Conservation (phyloP, 495 filamentous ascomycete species). For the Penicillium desertorum region DNA sequence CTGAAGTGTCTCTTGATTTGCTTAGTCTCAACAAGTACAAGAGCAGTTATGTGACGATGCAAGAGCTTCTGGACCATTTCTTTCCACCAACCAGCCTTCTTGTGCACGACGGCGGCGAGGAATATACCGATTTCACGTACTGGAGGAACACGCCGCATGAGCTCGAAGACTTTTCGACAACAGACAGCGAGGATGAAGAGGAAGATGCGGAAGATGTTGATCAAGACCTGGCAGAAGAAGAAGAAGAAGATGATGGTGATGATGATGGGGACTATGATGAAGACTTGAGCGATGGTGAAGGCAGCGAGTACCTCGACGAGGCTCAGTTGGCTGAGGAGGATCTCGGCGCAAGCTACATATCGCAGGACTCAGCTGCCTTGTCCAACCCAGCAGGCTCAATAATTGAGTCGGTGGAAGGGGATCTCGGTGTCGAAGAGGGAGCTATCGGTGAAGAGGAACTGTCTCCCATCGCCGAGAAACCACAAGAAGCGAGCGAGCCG, state of each 20-base stretch:
- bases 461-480: constrained; percentile 6
- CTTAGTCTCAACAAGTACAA: constrained; percentile 91
- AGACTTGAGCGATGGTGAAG: constrained; percentile 41
- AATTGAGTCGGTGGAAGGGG: constrained; percentile 34
- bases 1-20: constrained; percentile 90
- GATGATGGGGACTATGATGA: constrained; percentile 42
- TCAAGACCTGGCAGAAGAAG: constrained; percentile 44
- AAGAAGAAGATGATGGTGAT: constrained; percentile 41
- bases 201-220: constrained; percentile 46
- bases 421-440: constrained; percentile 12
- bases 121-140: constrained; percentile 86
- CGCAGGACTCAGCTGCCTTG: constrained; percentile 52
- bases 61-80: constrained; percentile 93
- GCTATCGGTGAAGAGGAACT: constrained; percentile 21
- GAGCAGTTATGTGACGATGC: constrained; percentile 95
- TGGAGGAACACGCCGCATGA: constrained; percentile 76
- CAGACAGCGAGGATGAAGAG: constrained; percentile 62
- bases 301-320: constrained; percentile 46
- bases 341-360: constrained; percentile 62
- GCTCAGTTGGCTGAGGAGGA: constrained; percentile 43
- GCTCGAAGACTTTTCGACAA: constrained; percentile 75
- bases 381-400: constrained; percentile 47
- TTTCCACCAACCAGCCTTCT: constrained; percentile 81
- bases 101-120: constrained; percentile 75
- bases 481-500: constrained; percentile 5